Base-by-base conservation (phyloP, 2,329 filamentous ascomycete species). In the Ophiostoma novo-ulmi region DNA sequence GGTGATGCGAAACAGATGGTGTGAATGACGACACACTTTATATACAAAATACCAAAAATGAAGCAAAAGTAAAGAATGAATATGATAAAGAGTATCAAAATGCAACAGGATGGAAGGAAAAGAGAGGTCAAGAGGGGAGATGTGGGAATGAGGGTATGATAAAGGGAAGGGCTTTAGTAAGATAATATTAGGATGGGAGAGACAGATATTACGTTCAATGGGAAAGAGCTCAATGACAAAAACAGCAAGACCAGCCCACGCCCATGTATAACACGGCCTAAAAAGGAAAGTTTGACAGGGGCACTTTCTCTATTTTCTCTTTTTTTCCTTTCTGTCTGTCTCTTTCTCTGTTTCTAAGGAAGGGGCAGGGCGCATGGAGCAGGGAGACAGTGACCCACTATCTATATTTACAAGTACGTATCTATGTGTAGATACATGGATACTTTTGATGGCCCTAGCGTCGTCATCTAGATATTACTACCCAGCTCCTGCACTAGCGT, bases 401-500 rank as follows among this genome's bases (percentile, higher is more conserved):
- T 14, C 7, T 58, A 58, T 8, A 20, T 36, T 7, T 38, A 39
- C 17, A 17, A 39, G 35, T 26, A 58, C 52, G 11, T 58, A 22
- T 7, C 22, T 58, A 10, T 17, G 20, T 20, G 35, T n/a, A 35
- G 22, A 26, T 39, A 41, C 36, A 38, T 39, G 20, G 35, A 36
- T 67, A 14, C 64, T 26, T 10, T 31, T 7, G n/a, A 22, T 14
- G n/a, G 65, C 13, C n/a, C 38, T 67, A 69, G 63, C 67, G 67
- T 44, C 22, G 64, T 63, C 48, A 67, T 48, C 67, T 69, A 67
- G 35, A 31, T 58, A 44, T 17, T 44, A 58, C 52, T 58, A 26
- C 52, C 36, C 22, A 44, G 48, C 58, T 63, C 70, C 70, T 71
- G 70, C 67, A 68, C 58, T 71, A 71, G 67, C 69, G 71, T 44